Percentiles rank a stretch among this genome's conserved stretches.
Evolutionary conservation across 176 grass and related monocot genomes (phyloP).

Genomic region (Melocanna baccifera): DNA sequence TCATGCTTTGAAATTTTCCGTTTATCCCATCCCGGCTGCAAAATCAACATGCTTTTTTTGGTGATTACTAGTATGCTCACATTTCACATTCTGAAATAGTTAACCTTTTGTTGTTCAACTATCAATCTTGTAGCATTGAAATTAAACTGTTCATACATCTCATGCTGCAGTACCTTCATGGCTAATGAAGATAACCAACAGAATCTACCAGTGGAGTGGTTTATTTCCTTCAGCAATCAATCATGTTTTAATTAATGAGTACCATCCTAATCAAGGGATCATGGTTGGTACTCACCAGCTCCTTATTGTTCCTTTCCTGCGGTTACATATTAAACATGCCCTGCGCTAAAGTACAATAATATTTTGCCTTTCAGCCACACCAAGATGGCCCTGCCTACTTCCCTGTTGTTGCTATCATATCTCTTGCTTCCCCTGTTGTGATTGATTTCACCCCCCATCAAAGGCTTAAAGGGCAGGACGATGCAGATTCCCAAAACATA

Average conservation of each 20-base stretch:
- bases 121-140: neutral
- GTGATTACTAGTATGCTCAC: neutral
- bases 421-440: conserved; percentile 72
- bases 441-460: conserved; percentile 77
- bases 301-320: neutral
- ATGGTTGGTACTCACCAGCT: conserved; percentile 56
- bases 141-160: conserved; percentile 7
- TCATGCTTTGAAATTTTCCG: neutral
- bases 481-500: conserved; percentile 6
- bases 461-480: conserved; percentile 37
- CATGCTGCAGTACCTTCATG: conserved; percentile 77
- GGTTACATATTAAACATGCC: neutral
- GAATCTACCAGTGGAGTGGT: conserved; percentile 59
- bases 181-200: conserved; percentile 77
- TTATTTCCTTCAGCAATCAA: conserved; percentile 90
- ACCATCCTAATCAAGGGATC: conserved; percentile 88
- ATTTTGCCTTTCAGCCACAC: conserved; percentile 48
- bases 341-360: neutral
- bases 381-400: conserved; percentile 78
- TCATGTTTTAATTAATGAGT: conserved; percentile 91
- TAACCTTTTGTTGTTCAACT: neutral
- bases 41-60: neutral
- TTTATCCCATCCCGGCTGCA: neutral
- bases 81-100: neutral
- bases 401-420: conserved; percentile 80